These are phyloP conservation scores for Amanita polypyramis DNA, from an alignment of 768 basidiomycete genomes.

Conservation along the genomic window DNA sequence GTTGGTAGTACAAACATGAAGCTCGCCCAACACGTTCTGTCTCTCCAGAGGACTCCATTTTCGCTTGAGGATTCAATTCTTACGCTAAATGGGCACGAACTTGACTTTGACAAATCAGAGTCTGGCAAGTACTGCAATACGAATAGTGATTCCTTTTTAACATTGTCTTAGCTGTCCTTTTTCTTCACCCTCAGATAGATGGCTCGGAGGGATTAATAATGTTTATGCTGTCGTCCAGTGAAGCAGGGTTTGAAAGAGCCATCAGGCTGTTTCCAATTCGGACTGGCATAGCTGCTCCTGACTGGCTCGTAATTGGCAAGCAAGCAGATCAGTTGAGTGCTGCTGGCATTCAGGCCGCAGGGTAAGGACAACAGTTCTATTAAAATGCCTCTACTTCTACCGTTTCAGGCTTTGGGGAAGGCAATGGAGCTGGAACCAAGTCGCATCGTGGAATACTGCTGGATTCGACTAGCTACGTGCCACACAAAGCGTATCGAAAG, in stretches of 20 bases:
- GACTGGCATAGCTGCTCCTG: constrained; percentile 67
- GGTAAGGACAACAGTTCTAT: constrained; percentile 34
- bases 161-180: constrained; percentile 35
- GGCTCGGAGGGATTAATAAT: constrained; percentile 25
- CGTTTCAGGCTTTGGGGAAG: constrained; percentile 16
- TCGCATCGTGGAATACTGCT: neutral
- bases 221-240: constrained; percentile 52
- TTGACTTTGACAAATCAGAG: constrained; percentile 15
- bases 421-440: constrained; percentile 21
- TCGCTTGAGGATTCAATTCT: constrained; percentile 14
- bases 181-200: constrained; percentile 57
- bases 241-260: constrained; percentile 52
- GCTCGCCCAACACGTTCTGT: constrained; percentile 23
- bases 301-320: constrained; percentile 61
- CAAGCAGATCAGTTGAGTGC: constrained; percentile 49
- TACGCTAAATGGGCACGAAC: constrained; percentile 13
- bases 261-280: constrained; percentile 73
- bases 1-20: constrained; percentile 33
- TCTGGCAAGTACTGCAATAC: constrained; percentile 17
- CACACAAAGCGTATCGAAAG: constrained; percentile 4
- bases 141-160: constrained; percentile 9
- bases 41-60: constrained; percentile 19
- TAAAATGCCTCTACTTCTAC: neutral
- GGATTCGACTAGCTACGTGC: constrained; percentile 6
- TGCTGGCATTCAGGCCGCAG: constrained; percentile 67